phyloP scores from a whole-genome alignment of 1,284 basidiomycete species.

The Rhodotorula mucilaginosa region DNA sequence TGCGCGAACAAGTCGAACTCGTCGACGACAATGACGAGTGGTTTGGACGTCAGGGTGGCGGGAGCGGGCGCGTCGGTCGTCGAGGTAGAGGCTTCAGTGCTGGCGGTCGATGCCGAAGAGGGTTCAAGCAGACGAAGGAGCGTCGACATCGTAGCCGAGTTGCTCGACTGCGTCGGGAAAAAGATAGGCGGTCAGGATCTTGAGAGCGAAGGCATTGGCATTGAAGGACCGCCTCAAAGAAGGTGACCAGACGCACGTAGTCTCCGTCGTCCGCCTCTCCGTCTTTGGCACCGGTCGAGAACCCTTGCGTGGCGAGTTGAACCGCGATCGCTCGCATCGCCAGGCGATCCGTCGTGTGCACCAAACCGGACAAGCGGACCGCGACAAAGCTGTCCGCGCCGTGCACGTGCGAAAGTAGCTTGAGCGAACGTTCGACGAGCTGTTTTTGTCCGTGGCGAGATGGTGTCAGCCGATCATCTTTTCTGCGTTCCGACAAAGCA shows the following conservation, averaged over 20 bases:
- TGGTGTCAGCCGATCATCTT: no score
- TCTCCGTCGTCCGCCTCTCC: conserved; percentile 49
- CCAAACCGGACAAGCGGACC: conserved; percentile 77
- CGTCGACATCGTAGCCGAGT: conserved; percentile 42
- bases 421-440: conserved; percentile 41
- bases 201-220: no score
- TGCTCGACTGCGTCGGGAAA: conserved; percentile 34
- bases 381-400: conserved; percentile 58
- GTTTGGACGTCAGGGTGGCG: conserved; percentile 52
- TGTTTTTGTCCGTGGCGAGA: conserved; percentile 1
- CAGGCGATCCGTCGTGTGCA: conserved; percentile 76
- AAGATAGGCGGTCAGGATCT: neutral
- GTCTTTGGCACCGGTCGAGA: conserved; percentile 1
- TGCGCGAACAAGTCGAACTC: conserved; percentile 86
- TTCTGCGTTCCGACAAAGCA: no score
- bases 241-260: conserved; percentile 39
- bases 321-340: conserved; percentile 90
- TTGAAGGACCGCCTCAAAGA: no score
- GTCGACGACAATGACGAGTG: conserved; percentile 79
- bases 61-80: neutral
- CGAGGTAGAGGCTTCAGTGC: neutral
- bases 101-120: conserved; percentile 29
- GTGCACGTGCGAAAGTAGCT: conserved; percentile 28
- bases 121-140: conserved; percentile 43
- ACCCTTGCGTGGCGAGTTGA: conserved; percentile 58